Conservation (phyloP, 495 filamentous ascomycete genomes). For the Penicillium longicatenatum region DNA sequence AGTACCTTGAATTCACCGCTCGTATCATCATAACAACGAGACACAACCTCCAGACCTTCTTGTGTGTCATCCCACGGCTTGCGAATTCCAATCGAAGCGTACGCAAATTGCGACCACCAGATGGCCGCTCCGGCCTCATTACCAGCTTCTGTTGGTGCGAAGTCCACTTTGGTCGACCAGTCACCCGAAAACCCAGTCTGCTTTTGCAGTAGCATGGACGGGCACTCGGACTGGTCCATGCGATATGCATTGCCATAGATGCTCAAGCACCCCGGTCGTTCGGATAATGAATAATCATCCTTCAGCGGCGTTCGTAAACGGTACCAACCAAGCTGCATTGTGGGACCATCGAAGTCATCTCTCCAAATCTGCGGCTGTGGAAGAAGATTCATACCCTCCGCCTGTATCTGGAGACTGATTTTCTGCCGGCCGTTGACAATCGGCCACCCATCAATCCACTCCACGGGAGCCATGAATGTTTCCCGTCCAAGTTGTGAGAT, state of each 20-base stretch:
- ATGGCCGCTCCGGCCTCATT: slow-evolving; percentile 9
- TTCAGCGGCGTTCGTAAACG: slow-evolving; percentile 8
- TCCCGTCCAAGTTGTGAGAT: slow-evolving; percentile 5
- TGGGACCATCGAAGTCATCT: slow-evolving; percentile 3
- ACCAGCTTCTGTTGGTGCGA: slow-evolving; percentile 3
- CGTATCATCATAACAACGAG: slow-evolving; percentile 4
- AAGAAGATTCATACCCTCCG: slow-evolving; percentile 3
- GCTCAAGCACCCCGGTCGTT: not conserved
- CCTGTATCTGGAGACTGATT: slow-evolving; percentile 7
- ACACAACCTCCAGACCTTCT: not conserved
- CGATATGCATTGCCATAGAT: slow-evolving; percentile 8
- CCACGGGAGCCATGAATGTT: slow-evolving; percentile 8
- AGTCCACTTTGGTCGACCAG: slow-evolving; percentile 1
- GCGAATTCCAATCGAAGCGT: slow-evolving; percentile 10
- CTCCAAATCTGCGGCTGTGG: slow-evolving; percentile 2
- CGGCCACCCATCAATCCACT: slow-evolving; percentile 14
- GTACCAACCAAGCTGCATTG: slow-evolving; percentile 4
- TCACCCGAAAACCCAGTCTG: slow-evolving; percentile 5
- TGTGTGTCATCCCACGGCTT: slow-evolving; percentile 3
- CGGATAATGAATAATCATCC: slow-evolving; percentile 5
- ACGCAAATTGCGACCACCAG: slow-evolving; percentile 8
- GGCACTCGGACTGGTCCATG: slow-evolving; percentile 6
- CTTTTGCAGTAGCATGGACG: slow-evolving; percentile 9
- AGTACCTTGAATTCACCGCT: slow-evolving; percentile 4
- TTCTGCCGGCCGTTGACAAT: slow-evolving; percentile 6